Conservation (phyloP, 1,139 yeast genomes). For the Debaryomycetaceae sp. region DNA sequence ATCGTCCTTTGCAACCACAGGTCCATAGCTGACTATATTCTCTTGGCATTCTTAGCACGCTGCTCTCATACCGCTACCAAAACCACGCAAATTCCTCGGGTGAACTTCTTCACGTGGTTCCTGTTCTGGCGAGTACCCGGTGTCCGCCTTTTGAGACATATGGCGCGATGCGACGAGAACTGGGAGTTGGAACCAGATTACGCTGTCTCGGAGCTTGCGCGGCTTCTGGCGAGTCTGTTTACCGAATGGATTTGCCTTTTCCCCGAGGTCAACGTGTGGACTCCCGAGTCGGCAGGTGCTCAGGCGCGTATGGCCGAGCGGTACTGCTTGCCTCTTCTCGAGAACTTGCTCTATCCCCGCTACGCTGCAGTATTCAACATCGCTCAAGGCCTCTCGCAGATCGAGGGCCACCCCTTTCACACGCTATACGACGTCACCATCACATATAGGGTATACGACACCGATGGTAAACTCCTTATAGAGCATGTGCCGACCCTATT, state of each 20-base stretch:
- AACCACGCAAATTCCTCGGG: slow-evolving; percentile 21
- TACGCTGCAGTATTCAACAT: slow-evolving; percentile 42
- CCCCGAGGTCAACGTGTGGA: slow-evolving; percentile 66
- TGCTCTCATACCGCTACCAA: slow-evolving; percentile 6
- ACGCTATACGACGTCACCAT: slow-evolving; percentile 45
- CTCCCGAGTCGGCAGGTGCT: slow-evolving; percentile 30
- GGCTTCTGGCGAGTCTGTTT: slow-evolving; percentile 14
- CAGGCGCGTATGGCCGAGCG: slow-evolving; percentile 42
- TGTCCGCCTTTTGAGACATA: slow-evolving; percentile 25
- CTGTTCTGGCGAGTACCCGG: slow-evolving; percentile 47
- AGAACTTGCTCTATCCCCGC: slow-evolving; percentile 56
- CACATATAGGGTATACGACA: slow-evolving; percentile 18
- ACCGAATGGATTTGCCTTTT: slow-evolving; percentile 51
- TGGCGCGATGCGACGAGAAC: slow-evolving; percentile 47
- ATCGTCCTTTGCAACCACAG: slow-evolving; percentile 42
- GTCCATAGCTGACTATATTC: slow-evolving; percentile 43
- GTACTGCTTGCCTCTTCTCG: slow-evolving; percentile 41
- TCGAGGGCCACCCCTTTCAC: slow-evolving; percentile 19
- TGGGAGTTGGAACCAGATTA: slow-evolving; percentile 42
- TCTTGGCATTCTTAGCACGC: slow-evolving; percentile 34
- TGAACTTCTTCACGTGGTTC: slow-evolving; percentile 54
- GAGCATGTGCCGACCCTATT: slow-evolving; percentile 39
- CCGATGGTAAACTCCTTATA: slow-evolving; percentile 3
- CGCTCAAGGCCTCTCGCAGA: slow-evolving; percentile 32
- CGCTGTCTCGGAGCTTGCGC: slow-evolving; percentile 13